Percentiles rank a stretch among this genome's conserved stretches.
phyloP scores from a whole-genome alignment of 805 yeast genomes.

The Ogataea salicorniae region DNA sequence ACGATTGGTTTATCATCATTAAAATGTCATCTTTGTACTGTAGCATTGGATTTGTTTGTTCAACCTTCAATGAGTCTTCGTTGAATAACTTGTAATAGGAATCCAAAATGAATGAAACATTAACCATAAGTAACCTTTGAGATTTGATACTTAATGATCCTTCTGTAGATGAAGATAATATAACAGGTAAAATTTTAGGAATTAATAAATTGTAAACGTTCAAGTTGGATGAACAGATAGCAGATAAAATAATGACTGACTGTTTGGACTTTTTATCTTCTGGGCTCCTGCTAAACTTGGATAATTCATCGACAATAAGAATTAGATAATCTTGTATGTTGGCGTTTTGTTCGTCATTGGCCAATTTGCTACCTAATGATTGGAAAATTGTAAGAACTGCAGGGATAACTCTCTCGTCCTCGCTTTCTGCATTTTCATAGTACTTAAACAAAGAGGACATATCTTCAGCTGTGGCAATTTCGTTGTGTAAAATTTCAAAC shows the following conservation, averaged over 20 bases:
- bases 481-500: conserved; percentile 81
- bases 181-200: conserved; percentile 39
- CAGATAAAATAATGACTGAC: conserved; percentile 54
- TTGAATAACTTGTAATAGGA: conserved; percentile 44
- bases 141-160: conserved; percentile 42
- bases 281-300: conserved; percentile 43
- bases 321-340: conserved; percentile 17
- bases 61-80: conserved; percentile 5
- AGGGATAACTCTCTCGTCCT: conserved; percentile 32
- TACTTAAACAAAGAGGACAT: conserved; percentile 23
- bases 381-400: conserved; percentile 41
- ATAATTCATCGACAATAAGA: conserved; percentile 43
- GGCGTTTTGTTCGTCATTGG: conserved; percentile 6
- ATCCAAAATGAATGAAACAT: conserved; percentile 52
- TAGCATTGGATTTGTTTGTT: conserved; percentile 34
- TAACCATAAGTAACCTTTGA: conserved; percentile 55
- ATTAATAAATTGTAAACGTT: conserved; percentile 44
- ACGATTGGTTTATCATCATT: conserved; percentile 59
- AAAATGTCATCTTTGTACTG: conserved; percentile 62
- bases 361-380: conserved; percentile 36
- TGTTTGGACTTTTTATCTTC: conserved; percentile 55
- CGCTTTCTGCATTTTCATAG: conserved; percentile 28
- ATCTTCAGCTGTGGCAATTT: conserved; percentile 33
- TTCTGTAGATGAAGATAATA: conserved; percentile 31
- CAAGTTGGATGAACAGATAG: conserved; percentile 45